Evolutionary conservation across 2,329 filamentous ascomycete species (phyloP), one percentile per base, ranked within the genome.

Genomic region (Trichoderma brevicompactum): DNA sequence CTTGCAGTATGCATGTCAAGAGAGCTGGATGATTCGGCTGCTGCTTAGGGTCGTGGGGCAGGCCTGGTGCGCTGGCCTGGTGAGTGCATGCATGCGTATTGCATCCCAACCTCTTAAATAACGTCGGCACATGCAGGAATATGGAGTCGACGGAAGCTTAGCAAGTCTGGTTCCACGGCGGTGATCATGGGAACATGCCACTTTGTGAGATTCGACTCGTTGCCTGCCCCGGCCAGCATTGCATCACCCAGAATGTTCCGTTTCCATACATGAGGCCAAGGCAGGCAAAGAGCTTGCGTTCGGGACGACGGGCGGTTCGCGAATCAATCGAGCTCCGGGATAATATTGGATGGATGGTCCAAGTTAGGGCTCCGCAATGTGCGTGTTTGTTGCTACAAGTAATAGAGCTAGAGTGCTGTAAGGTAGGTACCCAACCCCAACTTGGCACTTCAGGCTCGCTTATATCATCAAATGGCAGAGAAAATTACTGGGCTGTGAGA

Each of bases 1-100:
- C 52, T 41, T 40, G 34, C 43, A 46, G 60, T 44, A 64, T 64
- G 52, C 61, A 64, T 56, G 52, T 56, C 61, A 50, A 64, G 17
- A 43, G 34, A 38, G 40, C 61, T 56, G 52, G 43, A 48, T 56
- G 52, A 56, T 64, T 64, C 61, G 61, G 61, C 61, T 56, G 61
- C 17, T 43, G n/a, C 15, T 32, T 56, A 19, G 41, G 17, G 61
- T 32, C 61, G 61, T 64, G 61, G 61, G 61, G 61, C 61, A 19
- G 40, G 23, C 43, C 38, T 56, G 50, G 34, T 56, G 48, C 23
- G 61, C 61, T 64, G 61, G 61, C 61, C 34, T 10, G 61, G 43
- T 13, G 50, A 56, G 34, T 43, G 36, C 58, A 52, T 62, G 46
- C 58, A 62, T 50, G 19, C 10, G 12, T 8, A n/a, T 13, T 43